Percentiles rank a stretch among this genome's conserved stretches.
Conservation (phyloP, 768 basidiomycete species). For the Daedalea quercina region DNA sequence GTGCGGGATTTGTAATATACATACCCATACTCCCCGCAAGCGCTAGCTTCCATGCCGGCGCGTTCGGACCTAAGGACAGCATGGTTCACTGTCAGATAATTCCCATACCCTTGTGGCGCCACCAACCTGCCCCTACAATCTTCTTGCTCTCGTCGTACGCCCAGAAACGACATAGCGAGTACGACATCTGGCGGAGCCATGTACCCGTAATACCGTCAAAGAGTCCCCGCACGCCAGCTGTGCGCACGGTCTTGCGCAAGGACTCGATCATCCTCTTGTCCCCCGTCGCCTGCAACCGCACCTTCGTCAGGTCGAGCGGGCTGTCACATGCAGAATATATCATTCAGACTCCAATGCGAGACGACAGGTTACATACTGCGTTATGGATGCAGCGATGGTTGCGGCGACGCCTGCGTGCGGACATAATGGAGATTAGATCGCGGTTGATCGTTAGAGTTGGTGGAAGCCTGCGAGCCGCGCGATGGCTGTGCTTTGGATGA, state of each 20-base stretch:
- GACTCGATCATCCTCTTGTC: conserved; percentile 88
- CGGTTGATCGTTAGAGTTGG: conserved; percentile 4
- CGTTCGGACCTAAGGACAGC: conserved; percentile 39
- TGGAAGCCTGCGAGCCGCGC: neutral
- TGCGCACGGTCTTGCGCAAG: conserved; percentile 74
- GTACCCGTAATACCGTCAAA: conserved; percentile 87
- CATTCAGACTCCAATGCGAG: neutral
- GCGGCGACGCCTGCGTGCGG: conserved; percentile 55
- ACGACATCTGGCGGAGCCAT: conserved; percentile 89
- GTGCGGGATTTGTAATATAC: conserved; percentile 13
- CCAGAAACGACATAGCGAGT: conserved; percentile 90
- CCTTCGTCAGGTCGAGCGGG: conserved; percentile 86
- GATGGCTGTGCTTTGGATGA: neutral
- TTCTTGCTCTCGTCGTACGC: conserved; percentile 91
- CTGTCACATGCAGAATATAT: conserved; percentile 26
- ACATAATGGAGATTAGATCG: neutral
- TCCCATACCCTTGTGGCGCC: neutral
- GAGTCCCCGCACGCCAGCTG: conserved; percentile 71
- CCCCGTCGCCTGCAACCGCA: conserved; percentile 84
- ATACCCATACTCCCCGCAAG: conserved; percentile 80
- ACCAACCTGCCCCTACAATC: conserved; percentile 55
- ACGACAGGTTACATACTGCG: conserved; percentile 49
- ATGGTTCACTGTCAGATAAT: neutral
- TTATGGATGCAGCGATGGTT: conserved; percentile 83
- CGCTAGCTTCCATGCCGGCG: conserved; percentile 78